Evolutionary conservation across 2,329 filamentous ascomycete genomes (phyloP).

Genomic region (Mariannaea sp.): DNA sequence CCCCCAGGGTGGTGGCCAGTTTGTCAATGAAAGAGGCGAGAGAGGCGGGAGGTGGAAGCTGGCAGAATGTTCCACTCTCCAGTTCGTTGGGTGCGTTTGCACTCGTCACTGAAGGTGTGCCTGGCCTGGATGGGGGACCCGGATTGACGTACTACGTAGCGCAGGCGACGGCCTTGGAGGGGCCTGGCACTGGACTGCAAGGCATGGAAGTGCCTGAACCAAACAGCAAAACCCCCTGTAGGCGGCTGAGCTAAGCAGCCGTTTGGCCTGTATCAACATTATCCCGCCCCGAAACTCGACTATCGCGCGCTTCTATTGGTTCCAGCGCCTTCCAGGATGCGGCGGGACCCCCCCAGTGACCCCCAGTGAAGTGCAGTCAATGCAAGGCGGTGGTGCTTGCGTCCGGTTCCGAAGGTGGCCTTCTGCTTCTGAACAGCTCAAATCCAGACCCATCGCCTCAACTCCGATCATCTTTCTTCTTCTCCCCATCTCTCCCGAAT

Average conservation of each 20-base stretch:
- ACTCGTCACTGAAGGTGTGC: conserved; percentile 36
- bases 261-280: conserved; percentile 41
- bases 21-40: not conserved
- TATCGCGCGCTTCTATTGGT: conserved; percentile 44
- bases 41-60: conserved; percentile 33
- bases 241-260: conserved; percentile 36
- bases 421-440: conserved; percentile 37
- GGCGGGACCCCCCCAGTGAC: conserved; percentile 29
- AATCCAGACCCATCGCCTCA: conserved; percentile 33
- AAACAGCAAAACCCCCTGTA: conserved; percentile 8
- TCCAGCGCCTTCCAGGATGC: conserved; percentile 21
- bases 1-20: not conserved
- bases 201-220: not conserved
- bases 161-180: too few relatives aligned
- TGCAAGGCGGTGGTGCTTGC: conserved; percentile 22
- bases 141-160: conserved; percentile 32
- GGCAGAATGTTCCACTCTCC: conserved; percentile 43
- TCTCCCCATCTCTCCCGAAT: conserved; percentile 14
- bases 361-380: conserved; percentile 37
- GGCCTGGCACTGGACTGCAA: conserved; percentile 11
- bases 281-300: conserved; percentile 42
- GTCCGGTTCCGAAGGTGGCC: conserved; percentile 36
- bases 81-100: conserved; percentile 20
- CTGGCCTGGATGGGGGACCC: conserved; percentile 29
- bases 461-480: conserved; percentile 14